Percentiles rank a stretch among this genome's conserved stretches.
Evolutionary conservation across 2,329 filamentous ascomycete genomes (phyloP).

Genomic region (Waltergamsia citrina): DNA sequence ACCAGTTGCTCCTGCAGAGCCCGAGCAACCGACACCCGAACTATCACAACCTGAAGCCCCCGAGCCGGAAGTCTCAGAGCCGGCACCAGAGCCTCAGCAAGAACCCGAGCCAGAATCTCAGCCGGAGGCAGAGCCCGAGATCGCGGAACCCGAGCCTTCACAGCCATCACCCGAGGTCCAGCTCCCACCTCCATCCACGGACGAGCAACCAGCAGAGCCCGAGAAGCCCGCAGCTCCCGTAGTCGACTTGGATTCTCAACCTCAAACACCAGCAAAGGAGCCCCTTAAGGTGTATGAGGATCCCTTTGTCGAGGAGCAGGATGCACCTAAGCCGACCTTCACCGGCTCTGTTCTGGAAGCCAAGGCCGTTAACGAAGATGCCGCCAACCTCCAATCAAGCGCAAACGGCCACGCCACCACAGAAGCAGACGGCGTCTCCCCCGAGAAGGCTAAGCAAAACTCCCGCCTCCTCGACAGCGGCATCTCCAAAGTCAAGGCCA

Average conservation of each 20-base stretch:
- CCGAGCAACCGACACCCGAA: constrained; percentile 6
- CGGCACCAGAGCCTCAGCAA: constrained; percentile 3
- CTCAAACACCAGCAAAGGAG: constrained; percentile 21
- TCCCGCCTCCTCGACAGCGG: constrained; percentile 61
- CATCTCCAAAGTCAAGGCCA: constrained; percentile 61
- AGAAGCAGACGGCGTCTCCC: constrained; percentile 17
- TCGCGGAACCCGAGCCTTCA: constrained; percentile 26
- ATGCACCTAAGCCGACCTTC: constrained; percentile 34
- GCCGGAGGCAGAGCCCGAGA: constrained; percentile 1
- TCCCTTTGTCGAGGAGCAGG: constrained; percentile 41
- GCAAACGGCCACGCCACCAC: constrained; percentile 13
- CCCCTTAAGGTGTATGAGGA: constrained; percentile 53
- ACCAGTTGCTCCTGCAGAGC: constrained; percentile 4
- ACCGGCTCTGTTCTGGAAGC: constrained; percentile 47
- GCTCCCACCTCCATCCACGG: constrained; percentile 1
- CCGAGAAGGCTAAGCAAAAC: constrained; percentile 48
- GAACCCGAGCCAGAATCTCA: constrained; percentile 7
- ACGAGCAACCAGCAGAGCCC: no score
- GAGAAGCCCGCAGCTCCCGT: constrained; percentile 5
- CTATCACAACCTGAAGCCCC: constrained; percentile 5
- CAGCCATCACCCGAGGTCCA: constrained; percentile 17
- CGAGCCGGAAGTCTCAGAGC: background rate
- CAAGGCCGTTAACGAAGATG: constrained; percentile 49
- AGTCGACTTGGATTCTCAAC: constrained; percentile 4
- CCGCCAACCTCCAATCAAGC: constrained; percentile 18